Evolutionary conservation across 495 filamentous ascomycete genomes (phyloP).

Genomic region (Evansstolkia leycettana): DNA sequence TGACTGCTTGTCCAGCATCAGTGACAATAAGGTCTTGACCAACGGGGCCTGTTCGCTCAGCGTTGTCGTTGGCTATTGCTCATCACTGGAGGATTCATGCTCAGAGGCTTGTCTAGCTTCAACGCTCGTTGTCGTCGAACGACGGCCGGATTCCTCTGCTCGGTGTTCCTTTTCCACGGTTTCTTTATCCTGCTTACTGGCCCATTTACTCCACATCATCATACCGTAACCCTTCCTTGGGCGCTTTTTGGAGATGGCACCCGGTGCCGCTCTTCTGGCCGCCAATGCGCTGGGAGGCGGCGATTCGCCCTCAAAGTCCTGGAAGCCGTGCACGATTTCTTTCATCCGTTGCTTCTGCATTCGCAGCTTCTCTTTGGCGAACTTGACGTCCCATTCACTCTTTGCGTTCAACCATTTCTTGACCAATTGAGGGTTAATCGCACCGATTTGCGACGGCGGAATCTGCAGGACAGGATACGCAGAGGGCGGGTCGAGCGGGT

Average conservation of each 20-base stretch:
- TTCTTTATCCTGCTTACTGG: conserved; percentile 73
- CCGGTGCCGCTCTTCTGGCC: conserved; percentile 46
- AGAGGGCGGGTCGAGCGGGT: conserved; percentile 46
- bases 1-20: conserved; percentile 4
- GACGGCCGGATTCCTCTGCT: conserved; percentile 11
- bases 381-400: conserved; percentile 57
- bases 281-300: conserved; percentile 78
- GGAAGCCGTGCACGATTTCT: conserved; percentile 58
- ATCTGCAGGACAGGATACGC: conserved; percentile 52
- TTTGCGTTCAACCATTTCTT: conserved; percentile 71
- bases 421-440: conserved; percentile 68
- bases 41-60: not conserved
- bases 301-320: conserved; percentile 57
- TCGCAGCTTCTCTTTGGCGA: conserved; percentile 47
- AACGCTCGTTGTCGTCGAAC: conserved; percentile 17
- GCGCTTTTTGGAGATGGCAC: conserved; percentile 38
- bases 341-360: conserved; percentile 58
- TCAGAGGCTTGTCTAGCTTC: conserved; percentile 24
- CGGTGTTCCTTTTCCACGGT: conserved; percentile 43
- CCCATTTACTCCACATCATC: conserved; percentile 74
- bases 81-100: too few species aligned
- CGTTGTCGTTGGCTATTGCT: too few species aligned
- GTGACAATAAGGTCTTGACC: conserved; percentile 1
- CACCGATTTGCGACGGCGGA: conserved; percentile 51
- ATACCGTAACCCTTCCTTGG: conserved; percentile 55